Base-by-base conservation (phyloP, 2,329 filamentous ascomycete genomes). In the Cladosporium oxysporum region DNA sequence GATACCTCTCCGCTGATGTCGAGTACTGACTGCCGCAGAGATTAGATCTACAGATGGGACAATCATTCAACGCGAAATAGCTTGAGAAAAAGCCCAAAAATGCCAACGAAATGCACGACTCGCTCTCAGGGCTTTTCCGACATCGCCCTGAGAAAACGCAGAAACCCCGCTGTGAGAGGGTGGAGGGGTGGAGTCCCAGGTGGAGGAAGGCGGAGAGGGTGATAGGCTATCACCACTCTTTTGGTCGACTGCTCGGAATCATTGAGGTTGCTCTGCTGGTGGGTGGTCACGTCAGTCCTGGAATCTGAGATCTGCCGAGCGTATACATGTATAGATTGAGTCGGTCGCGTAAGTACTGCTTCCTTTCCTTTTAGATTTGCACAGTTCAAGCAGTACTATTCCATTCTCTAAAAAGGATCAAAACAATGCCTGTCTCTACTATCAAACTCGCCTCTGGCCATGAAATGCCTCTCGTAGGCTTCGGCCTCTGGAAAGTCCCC, bases 401-500 rank as follows among this genome's bases (percentile, higher is more conserved):
- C 14, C 16, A 33, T 55, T 10, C 7, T 33, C 26, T 28, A 23
- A 21, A 52, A 12, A 29, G 4, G 4, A 29, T 1, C 3, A 52
- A 0, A 44, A 63, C 4, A 4, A 65, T 65, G 62, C 53, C 57
- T 1, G 62, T 52, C 11, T 59, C 64, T 21, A 66, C 68, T 4
- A 67, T 69, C 23, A 68, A 67, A 57, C 65, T 71, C 31, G 65
- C 66, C 12, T 68, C 66, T 10, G 66, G 68, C 61, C 66, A 69
- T 26, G 55, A 88, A 67, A 90, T 90, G 88, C 88, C 88, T 74
- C 85, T 88, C 77, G 87, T 90, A 71, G 88, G 88, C 78, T 90
- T 90, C 75, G 88, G 88, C 63, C 84, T 93, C 70, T 93, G 91
- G 91, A 93, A 93, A 82, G 89, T 93, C 69, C 86, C 86, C 76